Base-by-base conservation (phyloP, 2,329 filamentous ascomycete species). In the Coniochaeta prunicola region DNA sequence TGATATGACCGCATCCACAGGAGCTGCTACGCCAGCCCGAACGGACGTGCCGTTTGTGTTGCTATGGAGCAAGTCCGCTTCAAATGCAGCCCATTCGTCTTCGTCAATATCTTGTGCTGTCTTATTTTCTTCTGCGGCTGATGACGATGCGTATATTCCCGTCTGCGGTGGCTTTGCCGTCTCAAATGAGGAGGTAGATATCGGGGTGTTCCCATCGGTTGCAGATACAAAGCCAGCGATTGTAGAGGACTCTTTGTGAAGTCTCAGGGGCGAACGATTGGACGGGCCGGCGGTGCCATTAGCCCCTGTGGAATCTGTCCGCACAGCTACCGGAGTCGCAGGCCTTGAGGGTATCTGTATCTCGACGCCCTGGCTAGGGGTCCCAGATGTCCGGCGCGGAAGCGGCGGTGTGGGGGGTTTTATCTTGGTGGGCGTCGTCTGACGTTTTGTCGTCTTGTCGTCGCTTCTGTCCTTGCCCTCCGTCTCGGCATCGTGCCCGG, bases 51-150 rank as follows among this genome's bases (percentile, higher is more conserved):
- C 4, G 73, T 65, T 55, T 5, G 17, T 19, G 21, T 26, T 50
- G 45, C 26, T 30, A 7, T 50, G 21, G 7, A 55, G 33, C 30
- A 55, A 15, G 12, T 96, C 90, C 2, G 89, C 89, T 70, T 96
- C 88, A 69, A 96, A 96, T 9, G 90, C 90, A 1, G 90, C 88
- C 89, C 90, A 94, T 72, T 94, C 90, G 58, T 87, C 84, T 67
- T 96, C 90, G 69, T 92, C 85, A 9, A 90, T 74, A 8, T 69
- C 63, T 19, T 63, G 60, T 45, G 65, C 57, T 19, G 62, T 48
- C 33, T 59, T 36, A 28, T 61, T 57, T 53, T 56, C 19, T 45
- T 64, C 17, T 4, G 53, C 55, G 24, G 53, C 40, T 19, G 38
- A 57, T 53, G 28, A 64, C 36, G 12, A 2, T 17, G 45, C 26